A percentile compares a stretch with the other conserved stretches of the same genome.
Conservation (phyloP, 1,284 basidiomycete genomes). For the Filobasidium uniguttulatum region DNA sequence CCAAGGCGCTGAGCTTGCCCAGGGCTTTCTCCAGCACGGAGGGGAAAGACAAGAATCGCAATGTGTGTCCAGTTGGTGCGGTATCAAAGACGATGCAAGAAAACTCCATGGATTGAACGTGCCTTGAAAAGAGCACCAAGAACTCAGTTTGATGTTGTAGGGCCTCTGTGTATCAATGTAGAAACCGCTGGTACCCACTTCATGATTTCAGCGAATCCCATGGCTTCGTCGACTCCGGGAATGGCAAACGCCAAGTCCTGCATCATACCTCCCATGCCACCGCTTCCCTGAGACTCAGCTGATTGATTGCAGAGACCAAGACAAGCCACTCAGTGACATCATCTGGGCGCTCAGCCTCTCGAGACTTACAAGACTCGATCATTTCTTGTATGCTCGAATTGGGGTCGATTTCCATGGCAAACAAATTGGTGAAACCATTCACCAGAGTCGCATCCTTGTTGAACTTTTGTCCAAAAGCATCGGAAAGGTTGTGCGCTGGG, state of each 20-base stretch:
- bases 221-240: slow-evolving; percentile 97
- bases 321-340: neutral
- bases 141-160: neutral
- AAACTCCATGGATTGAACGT: slow-evolving; percentile 99
- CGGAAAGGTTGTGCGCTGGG: slow-evolving; percentile 95
- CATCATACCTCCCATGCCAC: slow-evolving; percentile 99
- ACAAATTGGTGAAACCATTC: slow-evolving; percentile 93
- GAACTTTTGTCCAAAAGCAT: slow-evolving; percentile 98
- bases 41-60: slow-evolving; percentile 96
- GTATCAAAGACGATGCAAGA: slow-evolving; percentile 99
- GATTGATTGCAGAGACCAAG: neutral
- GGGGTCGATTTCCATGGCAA: slow-evolving; percentile 98
- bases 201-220: slow-evolving; percentile 99
- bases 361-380: slow-evolving; percentile 77
- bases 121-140: slow-evolving; percentile 45
- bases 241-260: slow-evolving; percentile 98
- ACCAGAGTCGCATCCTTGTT: slow-evolving; percentile 99
- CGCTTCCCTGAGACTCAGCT: slow-evolving; percentile 67
- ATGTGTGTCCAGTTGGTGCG: slow-evolving; percentile 92
- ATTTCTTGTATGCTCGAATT: slow-evolving; percentile 95
- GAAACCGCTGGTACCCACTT: slow-evolving; percentile 60
- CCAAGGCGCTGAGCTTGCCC: slow-evolving; percentile 81
- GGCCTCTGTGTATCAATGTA: neutral
- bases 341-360: neutral
- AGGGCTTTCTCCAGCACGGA: slow-evolving; percentile 94